phyloP scores from a whole-genome alignment of 1,284 basidiomycete genomes.

The Pulveroboletus sp. region DNA sequence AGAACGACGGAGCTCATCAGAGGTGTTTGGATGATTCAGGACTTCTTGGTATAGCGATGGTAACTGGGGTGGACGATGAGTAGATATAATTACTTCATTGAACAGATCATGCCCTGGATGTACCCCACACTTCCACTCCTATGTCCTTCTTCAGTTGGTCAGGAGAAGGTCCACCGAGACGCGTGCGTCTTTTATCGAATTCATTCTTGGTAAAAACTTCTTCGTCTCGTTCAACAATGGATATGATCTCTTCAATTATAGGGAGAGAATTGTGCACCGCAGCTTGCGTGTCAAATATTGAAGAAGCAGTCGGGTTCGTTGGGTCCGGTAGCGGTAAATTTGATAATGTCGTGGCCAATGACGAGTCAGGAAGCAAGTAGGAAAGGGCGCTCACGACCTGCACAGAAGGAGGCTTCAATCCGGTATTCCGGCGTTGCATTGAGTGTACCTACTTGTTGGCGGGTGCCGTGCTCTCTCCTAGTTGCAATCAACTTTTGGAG shows the following conservation, averaged over 20 bases:
- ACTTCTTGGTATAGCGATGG: constrained; percentile 73
- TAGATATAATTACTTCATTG: not conserved
- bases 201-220: constrained; percentile 57
- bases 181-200: constrained; percentile 72
- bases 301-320: constrained; percentile 67
- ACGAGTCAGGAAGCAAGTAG: constrained; percentile 76
- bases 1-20: constrained; percentile 67
- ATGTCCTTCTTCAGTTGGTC: constrained; percentile 71
- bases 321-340: constrained; percentile 74
- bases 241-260: constrained; percentile 67
- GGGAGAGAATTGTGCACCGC: constrained; percentile 72
- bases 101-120: constrained; percentile 52
- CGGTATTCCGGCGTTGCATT: not conserved
- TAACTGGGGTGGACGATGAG: constrained; percentile 45
- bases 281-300: constrained; percentile 57
- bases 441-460: constrained; percentile 50
- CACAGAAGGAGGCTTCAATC: constrained; percentile 31
- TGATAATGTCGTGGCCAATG: constrained; percentile 64
- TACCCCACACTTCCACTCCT: constrained; percentile 57
- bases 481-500: constrained; percentile 78
- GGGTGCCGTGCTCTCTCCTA: constrained; percentile 61
- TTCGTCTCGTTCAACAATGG: constrained; percentile 60
- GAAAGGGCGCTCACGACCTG: constrained; percentile 72
- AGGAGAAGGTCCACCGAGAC: constrained; percentile 70
- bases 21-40: constrained; percentile 73